Evolutionary conservation across 2,329 filamentous ascomycete genomes (phyloP).

Genomic region (Cercospora beticola): DNA sequence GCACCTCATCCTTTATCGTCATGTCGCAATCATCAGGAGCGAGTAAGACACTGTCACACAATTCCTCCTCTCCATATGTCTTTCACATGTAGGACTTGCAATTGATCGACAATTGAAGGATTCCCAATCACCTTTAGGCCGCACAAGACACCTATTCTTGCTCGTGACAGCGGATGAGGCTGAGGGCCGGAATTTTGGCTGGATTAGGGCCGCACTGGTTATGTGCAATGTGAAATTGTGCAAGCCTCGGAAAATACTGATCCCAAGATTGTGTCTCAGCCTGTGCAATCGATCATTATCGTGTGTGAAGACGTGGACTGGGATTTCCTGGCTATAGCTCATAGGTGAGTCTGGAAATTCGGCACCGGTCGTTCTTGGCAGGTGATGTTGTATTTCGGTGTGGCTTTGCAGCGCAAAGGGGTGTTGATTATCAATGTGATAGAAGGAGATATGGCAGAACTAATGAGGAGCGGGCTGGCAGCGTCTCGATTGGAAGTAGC

Average conservation of each 20-base stretch:
- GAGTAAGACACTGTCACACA: neutral
- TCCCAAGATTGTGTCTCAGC: neutral
- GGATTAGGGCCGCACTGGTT: neutral
- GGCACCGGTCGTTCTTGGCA: neutral
- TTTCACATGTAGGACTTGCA: neutral
- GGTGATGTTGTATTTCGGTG: neutral
- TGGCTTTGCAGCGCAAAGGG: neutral
- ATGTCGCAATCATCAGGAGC: neutral
- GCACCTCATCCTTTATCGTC: neutral
- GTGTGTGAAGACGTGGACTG: neutral
- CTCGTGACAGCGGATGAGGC: neutral
- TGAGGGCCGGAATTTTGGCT: neutral
- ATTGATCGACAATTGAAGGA: neutral
- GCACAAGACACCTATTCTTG: neutral
- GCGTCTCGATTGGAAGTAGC: too few species aligned
- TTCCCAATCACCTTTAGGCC: neutral
- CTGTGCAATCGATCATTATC: neutral
- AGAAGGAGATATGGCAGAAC: neutral
- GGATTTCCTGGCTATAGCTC: neutral
- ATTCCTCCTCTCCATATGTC: neutral
- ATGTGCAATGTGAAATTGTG: neutral
- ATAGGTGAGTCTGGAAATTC: neutral
- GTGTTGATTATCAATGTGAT: neutral
- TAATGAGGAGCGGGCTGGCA: neutral
- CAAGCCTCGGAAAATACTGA: neutral